Evolutionary conservation across 1,284 basidiomycete genomes (phyloP).

Genomic region (Lentinula novae-zelandiae): DNA sequence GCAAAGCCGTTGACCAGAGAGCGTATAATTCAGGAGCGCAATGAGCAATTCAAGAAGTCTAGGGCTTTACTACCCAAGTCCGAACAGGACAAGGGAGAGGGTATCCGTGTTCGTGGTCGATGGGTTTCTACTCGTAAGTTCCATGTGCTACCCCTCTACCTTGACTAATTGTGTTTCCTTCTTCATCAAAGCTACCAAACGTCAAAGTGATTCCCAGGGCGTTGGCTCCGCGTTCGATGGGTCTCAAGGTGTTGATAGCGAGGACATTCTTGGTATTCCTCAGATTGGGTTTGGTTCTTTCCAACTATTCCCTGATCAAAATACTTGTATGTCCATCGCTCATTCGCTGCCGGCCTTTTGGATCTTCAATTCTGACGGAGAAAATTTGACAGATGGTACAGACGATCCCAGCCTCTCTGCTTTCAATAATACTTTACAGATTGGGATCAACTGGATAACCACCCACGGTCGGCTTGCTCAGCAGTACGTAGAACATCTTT

Average conservation of each 20-base stretch:
- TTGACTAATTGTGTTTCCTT: background rate
- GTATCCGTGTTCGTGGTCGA: constrained; percentile 54
- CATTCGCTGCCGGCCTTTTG: background rate
- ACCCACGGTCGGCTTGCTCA: constrained; percentile 39
- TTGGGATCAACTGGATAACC: constrained; percentile 53
- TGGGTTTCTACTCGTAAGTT: constrained; percentile 53
- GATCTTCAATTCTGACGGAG: background rate
- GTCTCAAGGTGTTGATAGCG: constrained; percentile 59
- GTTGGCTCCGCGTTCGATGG: constrained; percentile 55
- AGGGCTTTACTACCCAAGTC: constrained; percentile 27
- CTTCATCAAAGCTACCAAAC: constrained; percentile 36
- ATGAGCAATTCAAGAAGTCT: constrained; percentile 38
- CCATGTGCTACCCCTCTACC: constrained; percentile 3
- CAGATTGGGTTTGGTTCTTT: constrained; percentile 55
- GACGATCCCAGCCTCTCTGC: constrained; percentile 41
- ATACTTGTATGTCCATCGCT: constrained; percentile 19
- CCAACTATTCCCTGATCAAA: constrained; percentile 67
- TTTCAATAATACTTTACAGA: constrained; percentile 49
- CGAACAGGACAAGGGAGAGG: constrained; percentile 27
- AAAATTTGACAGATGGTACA: constrained; percentile 32
- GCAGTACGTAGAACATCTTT: constrained; percentile 32
- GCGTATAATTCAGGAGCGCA: constrained; percentile 42
- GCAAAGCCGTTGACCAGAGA: constrained; percentile 38
- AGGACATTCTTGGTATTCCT: constrained; percentile 59
- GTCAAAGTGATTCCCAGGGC: constrained; percentile 35